These are phyloP conservation scores for Penicillium crystallinum DNA, from an alignment of 495 filamentous ascomycete species.

Conservation along the genomic window DNA sequence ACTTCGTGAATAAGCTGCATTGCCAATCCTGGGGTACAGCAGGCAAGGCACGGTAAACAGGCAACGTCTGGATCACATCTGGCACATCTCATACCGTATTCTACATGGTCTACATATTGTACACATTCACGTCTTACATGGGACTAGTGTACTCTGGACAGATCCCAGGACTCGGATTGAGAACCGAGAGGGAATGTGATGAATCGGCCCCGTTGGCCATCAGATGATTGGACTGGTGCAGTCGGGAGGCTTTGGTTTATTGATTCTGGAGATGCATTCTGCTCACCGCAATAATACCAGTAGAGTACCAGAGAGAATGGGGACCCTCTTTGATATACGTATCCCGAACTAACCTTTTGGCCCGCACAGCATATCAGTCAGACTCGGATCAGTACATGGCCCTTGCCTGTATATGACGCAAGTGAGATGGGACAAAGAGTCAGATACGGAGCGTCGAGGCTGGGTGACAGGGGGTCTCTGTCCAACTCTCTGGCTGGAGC, in stretches of 20 bases:
- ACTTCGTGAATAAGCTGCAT: constrained; percentile 5
- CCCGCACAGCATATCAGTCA: background rate
- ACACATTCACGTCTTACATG: constrained; percentile 1
- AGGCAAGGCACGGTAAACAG: background rate
- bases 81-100: constrained; percentile 1
- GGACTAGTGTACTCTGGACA: background rate
- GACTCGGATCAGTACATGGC: constrained; percentile 1
- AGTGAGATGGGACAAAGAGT: constrained; percentile 4
- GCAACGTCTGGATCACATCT: background rate
- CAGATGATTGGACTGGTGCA: constrained; percentile 4
- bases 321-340: too few species aligned
- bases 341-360: too few species aligned
- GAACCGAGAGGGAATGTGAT: constrained; percentile 5
- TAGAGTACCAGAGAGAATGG: background rate
- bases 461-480: too few species aligned
- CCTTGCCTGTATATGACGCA: constrained; percentile 9
- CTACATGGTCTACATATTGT: too few species aligned
- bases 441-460: too few species aligned
- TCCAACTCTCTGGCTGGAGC: too few species aligned
- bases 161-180: background rate
- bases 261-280: background rate
- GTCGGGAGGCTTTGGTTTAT: background rate
- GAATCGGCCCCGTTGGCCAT: background rate
- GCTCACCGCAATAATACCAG: constrained; percentile 1
- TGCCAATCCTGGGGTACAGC: constrained; percentile 11